Percentiles rank a stretch among this genome's conserved stretches.
Conservation (phyloP, 2,329 filamentous ascomycete genomes). For the Xylaria sp. region DNA sequence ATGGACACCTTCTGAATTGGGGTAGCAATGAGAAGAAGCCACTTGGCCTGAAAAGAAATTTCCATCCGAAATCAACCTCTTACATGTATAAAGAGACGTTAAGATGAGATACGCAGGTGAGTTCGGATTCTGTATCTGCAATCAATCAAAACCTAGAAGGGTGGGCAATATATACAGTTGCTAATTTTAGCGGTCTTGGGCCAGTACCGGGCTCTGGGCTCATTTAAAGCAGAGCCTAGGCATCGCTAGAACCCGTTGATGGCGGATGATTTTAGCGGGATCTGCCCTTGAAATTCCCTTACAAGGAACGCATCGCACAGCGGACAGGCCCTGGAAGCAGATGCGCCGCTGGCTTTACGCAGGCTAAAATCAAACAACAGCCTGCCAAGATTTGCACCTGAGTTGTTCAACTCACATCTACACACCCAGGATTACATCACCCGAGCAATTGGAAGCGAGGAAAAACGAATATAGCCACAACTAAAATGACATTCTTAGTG, state of each 20-base stretch:
- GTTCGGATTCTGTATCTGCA: constrained; percentile 20
- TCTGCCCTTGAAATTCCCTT: constrained; percentile 31
- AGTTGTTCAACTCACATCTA: background rate
- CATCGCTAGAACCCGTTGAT: constrained; percentile 12
- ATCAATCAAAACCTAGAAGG: constrained; percentile 27
- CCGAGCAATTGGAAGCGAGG: constrained; percentile 20
- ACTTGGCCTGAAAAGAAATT: constrained; percentile 13
- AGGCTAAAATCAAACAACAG: constrained; percentile 38
- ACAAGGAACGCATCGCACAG: constrained; percentile 12
- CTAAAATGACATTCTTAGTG: background rate
- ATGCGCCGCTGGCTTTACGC: constrained; percentile 40
- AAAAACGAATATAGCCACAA: constrained; percentile 12
- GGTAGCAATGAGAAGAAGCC: constrained; percentile 21
- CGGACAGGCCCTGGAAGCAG: constrained; percentile 33
- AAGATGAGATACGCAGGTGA: constrained; percentile 2
- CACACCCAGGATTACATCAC: constrained; percentile 20
- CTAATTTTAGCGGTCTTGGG: constrained; percentile 36
- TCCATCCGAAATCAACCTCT: constrained; percentile 3
- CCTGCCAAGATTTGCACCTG: constrained; percentile 34
- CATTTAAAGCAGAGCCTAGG: constrained; percentile 21
- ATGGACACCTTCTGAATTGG: background rate
- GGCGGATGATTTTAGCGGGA: constrained; percentile 22
- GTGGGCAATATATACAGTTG: constrained; percentile 33
- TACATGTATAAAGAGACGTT: background rate
- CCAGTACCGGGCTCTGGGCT: constrained; percentile 20